Conservation (phyloP, 352 stramenopile genomes). For the Phytophthora multivora region DNA sequence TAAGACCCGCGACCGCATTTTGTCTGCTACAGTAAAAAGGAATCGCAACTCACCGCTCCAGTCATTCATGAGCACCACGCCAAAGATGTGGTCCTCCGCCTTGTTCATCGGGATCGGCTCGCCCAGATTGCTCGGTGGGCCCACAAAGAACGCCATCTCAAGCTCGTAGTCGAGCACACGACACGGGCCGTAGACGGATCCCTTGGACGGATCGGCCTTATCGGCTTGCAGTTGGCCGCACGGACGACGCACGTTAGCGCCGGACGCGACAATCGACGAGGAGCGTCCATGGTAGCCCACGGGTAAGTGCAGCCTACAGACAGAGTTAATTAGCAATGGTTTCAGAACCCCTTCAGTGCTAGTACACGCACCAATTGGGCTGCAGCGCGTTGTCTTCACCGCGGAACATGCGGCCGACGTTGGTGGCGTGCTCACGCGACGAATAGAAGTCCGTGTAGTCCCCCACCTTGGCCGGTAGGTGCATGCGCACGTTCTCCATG, state of each 20-base stretch:
- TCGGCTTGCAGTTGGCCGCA: slow-evolving; percentile 94
- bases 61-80: slow-evolving; percentile 97
- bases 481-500: slow-evolving; percentile 82
- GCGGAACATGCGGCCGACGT: slow-evolving; percentile 94
- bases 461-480: slow-evolving; percentile 93
- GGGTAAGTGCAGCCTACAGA: slow-evolving; percentile 90
- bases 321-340: neutral
- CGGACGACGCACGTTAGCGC: slow-evolving; percentile 82
- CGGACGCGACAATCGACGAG: slow-evolving; percentile 91
- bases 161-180: slow-evolving; percentile 97
- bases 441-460: slow-evolving; percentile 99
- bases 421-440: slow-evolving; percentile 96
- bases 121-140: slow-evolving; percentile 86
- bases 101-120: slow-evolving; percentile 90
- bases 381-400: slow-evolving; percentile 96
- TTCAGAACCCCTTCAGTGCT: neutral
- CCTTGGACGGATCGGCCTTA: slow-evolving; percentile 89
- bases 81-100: slow-evolving; percentile 96
- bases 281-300: slow-evolving; percentile 97
- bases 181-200: slow-evolving; percentile 90
- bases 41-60: slow-evolving; percentile 88
- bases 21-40: neutral
- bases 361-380: slow-evolving; percentile 88
- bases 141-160: slow-evolving; percentile 96
- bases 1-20: too few species aligned